These are phyloP conservation scores for Candida ficus DNA, from an alignment of 805 yeast genomes.

Conservation along the genomic window DNA sequence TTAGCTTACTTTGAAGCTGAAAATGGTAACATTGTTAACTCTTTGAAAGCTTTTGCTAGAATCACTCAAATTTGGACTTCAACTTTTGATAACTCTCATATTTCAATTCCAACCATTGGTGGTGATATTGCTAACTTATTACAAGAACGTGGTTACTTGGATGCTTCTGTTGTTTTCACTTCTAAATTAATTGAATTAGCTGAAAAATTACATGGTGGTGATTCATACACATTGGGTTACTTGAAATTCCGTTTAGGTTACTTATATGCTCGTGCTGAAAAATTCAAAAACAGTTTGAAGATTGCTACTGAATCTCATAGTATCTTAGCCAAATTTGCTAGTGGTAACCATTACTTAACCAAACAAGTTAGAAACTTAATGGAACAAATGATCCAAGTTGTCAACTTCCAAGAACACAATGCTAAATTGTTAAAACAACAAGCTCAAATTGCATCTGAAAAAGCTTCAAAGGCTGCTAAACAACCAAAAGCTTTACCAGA, in stretches of 20 bases:
- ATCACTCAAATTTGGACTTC: slow-evolving; percentile 54
- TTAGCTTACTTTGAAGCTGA: slow-evolving; percentile 67
- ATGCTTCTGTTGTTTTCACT: slow-evolving; percentile 49
- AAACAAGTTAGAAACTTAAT: slow-evolving; percentile 65
- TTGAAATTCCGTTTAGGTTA: slow-evolving; percentile 68
- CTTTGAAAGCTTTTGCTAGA: slow-evolving; percentile 57
- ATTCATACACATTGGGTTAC: slow-evolving; percentile 57
- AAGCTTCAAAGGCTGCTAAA: slow-evolving; percentile 24
- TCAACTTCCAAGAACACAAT: slow-evolving; percentile 40
- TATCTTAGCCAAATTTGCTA: slow-evolving; percentile 52
- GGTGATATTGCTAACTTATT: slow-evolving; percentile 58
- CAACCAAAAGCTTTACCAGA: slow-evolving; percentile 8
- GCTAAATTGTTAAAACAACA: slow-evolving; percentile 35
- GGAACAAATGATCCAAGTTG: slow-evolving; percentile 46
- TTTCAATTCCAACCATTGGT: slow-evolving; percentile 60
- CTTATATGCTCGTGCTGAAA: slow-evolving; percentile 45
- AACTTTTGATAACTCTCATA: slow-evolving; percentile 53
- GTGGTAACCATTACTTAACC: slow-evolving; percentile 63
- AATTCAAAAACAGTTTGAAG: slow-evolving; percentile 51
- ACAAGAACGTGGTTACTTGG: slow-evolving; percentile 43
- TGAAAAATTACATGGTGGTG: slow-evolving; percentile 46
- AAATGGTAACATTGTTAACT: slow-evolving; percentile 51
- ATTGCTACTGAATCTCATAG: slow-evolving; percentile 51
- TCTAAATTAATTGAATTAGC: slow-evolving; percentile 49
- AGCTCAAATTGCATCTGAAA: slow-evolving; percentile 23